Evolutionary conservation across 805 yeast genomes (phyloP), one percentile per base, ranked within the genome.

Genomic region (Kuraishia floccosa): DNA sequence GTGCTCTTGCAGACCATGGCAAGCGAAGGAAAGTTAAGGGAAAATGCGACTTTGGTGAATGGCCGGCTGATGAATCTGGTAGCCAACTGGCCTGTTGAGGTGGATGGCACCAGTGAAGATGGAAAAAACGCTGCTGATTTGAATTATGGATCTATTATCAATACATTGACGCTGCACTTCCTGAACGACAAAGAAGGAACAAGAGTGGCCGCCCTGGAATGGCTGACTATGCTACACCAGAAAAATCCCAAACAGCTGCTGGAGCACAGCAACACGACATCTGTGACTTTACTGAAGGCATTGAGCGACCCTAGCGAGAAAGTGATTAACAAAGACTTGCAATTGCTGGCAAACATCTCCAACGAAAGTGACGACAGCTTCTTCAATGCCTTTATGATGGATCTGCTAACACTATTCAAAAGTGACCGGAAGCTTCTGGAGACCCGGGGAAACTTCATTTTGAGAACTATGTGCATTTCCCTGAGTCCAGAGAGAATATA

Each of bases 401-500:
- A 80, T 44, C 62, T 91, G 31, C 54, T 87, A 17, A 63, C 63
- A 10, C 61, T 84, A 30, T 81, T 89, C 49, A 76, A 77, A 39
- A 65, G 68, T 11, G 94, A 87, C 46, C 50, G 76, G 16, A 67
- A 73, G 35, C 51, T 81, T 15, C 55, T 84, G 31, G 81, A 81
- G 34, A 63, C 71, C 2, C 64, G 85, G 39, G 86, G 95, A 11
- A 89, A 84, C 47, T 77, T 83, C 40, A 85, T 91, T 8, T 65
- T 89, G 30, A 64, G 94, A 35, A 85, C 86, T 42, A 60, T 91
- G 26, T 86, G 97, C 54, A 70, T 76, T 20, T 75, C 84, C 3
- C 58, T 91, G 33, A 75, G 80, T 34, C 76, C 95, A 0, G 94
- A 85, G 43, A 67, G 89, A 37, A 80, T 91, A 12, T 87, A 82